Base-by-base conservation (phyloP, 2,329 filamentous ascomycete genomes). In the Fusarium annulatum region DNA sequence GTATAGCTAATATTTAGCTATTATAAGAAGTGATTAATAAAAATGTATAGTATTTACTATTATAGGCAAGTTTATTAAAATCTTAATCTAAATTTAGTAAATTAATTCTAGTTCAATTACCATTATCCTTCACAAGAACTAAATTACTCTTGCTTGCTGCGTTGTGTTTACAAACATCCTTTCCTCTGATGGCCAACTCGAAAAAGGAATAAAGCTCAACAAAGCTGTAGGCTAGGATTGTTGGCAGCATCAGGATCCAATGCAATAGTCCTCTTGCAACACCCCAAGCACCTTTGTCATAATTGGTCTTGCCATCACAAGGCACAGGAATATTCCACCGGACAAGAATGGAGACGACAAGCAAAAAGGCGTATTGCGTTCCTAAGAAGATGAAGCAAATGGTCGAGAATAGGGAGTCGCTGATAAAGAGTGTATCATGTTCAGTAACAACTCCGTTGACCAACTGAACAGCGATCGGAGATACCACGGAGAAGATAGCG, bases 191-290 rank as follows among this genome's bases (percentile, higher is more conserved):
- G 1, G 70, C 66, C 26, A 73, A 21, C 26, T 73, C 70, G 6
- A 73, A 73, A n/a, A 73, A 73, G 5, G 71, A 73, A 49, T 58
- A 73, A 8, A 73, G 33, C 51, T 73, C 70, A 7, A 73, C 66
- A 39, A 71, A 61, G n/a, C 71, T 73, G 18, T 73, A 73, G 10
- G 58, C 71, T 9, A 73, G 19, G 9, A 73, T 73, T 1, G 66
- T 73, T 4, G 71, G 71, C 15, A 73, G 39, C 66, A 73, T 73
- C 39, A 73, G 43, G 9, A 73, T 36, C 71, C 71, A 73, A 30
- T 67, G 51, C 21, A 67, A 12, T 5, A 72, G 15, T 14, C 64
- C 69, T 69, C 69, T 51, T 26, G 23, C 34, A 34, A 61, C 33
- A 19, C 69, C 69, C 5, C 19, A 7, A 41, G 61, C 18, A 26